A percentile compares a stretch with the other conserved stretches of the same genome.
These are phyloP conservation scores for Trichoderma sp. DNA, from an alignment of 2,329 filamentous ascomycete genomes.

Conservation along the genomic window DNA sequence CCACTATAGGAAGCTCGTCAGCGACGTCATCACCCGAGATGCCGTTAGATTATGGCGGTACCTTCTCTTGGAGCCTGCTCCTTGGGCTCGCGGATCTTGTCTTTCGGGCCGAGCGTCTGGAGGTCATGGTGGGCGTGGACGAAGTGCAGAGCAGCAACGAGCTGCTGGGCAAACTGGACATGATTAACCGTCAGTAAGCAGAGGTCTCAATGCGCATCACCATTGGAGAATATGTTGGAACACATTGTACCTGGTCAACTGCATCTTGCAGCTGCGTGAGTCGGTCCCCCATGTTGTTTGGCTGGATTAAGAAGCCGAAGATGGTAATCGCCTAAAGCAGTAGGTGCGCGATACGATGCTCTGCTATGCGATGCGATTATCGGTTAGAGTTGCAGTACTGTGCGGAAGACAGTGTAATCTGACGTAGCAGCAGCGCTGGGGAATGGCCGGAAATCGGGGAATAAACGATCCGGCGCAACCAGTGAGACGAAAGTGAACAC, in stretches of 20 bases:
- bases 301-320: background rate
- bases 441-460: constrained; percentile 31
- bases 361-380: background rate
- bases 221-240: too few relatives aligned
- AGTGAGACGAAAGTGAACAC: constrained; percentile 41
- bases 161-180: constrained; percentile 65
- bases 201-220: background rate
- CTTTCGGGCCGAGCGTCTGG: constrained; percentile 57
- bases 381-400: background rate
- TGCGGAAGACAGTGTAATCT: background rate
- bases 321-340: background rate
- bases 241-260: constrained; percentile 68
- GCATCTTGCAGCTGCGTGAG: constrained; percentile 84
- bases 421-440: background rate
- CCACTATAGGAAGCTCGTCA: constrained; percentile 46
- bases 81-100: constrained; percentile 61
- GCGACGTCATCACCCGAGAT: background rate
- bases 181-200: background rate
- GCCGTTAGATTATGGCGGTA: constrained; percentile 30
- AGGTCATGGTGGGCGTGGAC: constrained; percentile 70
- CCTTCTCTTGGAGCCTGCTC: constrained; percentile 55
- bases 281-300: constrained; percentile 64
- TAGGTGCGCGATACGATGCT: background rate
- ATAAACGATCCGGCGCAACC: constrained; percentile 35
- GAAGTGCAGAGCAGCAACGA: constrained; percentile 67